Evolutionary conservation across 2,329 filamentous ascomycete species (phyloP).

Genomic region (Alternaria alternata): DNA sequence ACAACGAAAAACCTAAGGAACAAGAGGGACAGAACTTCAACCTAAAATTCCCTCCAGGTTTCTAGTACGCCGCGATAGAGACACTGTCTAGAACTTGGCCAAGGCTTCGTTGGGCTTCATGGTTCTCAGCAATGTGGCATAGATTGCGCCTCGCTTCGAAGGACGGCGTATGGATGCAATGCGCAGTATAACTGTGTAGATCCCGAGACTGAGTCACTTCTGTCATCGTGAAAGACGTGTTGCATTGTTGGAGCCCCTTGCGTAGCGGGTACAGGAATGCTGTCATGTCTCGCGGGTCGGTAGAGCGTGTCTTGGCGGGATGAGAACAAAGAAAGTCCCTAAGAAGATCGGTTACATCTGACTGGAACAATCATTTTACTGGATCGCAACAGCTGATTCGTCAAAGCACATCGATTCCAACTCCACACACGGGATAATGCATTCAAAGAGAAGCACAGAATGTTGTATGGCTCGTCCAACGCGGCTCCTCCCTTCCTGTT

Average conservation of each 20-base stretch:
- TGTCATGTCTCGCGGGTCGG: slow-evolving; percentile 47
- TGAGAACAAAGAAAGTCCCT: slow-evolving; percentile 49
- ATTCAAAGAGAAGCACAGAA: slow-evolving; percentile 44
- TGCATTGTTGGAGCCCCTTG: slow-evolving; percentile 47
- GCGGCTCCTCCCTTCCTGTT: slow-evolving; percentile 34
- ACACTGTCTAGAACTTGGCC: slow-evolving; percentile 30
- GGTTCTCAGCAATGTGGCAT: slow-evolving; percentile 1
- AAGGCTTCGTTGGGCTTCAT: slow-evolving; percentile 5
- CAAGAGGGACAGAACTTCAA: slow-evolving; percentile 31
- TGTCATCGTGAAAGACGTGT: slow-evolving; percentile 26
- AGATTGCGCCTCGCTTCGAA: slow-evolving; percentile 11
- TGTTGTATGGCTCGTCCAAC: slow-evolving; percentile 33
- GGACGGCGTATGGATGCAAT: slow-evolving; percentile 4
- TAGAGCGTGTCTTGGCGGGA: slow-evolving; percentile 38
- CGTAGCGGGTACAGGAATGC: slow-evolving; percentile 38
- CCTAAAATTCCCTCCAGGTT: slow-evolving; percentile 45
- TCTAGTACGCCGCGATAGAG: slow-evolving; percentile 31
- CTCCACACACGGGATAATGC: slow-evolving; percentile 37
- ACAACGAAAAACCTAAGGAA: slow-evolving; percentile 24
- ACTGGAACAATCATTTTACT: slow-evolving; percentile 48
- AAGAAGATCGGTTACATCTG: slow-evolving; percentile 42
- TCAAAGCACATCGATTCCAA: slow-evolving; percentile 33
- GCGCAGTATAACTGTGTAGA: slow-evolving; percentile 19
- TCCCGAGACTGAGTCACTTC: slow-evolving; percentile 26
- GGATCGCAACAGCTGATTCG: slow-evolving; percentile 30